Conservation (phyloP, 2,329 filamentous ascomycete genomes). For the Fusarium nurragi region DNA sequence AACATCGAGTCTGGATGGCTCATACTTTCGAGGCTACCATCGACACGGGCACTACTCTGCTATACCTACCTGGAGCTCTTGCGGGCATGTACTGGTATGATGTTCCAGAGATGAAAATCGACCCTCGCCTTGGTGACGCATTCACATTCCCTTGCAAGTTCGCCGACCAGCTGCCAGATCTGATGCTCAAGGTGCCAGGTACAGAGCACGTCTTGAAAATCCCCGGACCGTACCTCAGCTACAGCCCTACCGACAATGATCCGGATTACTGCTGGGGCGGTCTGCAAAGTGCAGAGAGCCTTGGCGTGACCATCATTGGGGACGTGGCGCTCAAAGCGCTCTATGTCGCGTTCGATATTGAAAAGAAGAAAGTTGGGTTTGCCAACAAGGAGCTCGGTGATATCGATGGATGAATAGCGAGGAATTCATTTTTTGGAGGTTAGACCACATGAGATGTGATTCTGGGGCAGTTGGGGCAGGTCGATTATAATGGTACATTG, state of each 20-base stretch:
- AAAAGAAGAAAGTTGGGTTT: conserved; percentile 53
- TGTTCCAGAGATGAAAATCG: conserved; percentile 62
- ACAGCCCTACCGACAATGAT: conserved; percentile 59
- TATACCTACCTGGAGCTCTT: conserved; percentile 68
- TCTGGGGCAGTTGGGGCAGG: neutral
- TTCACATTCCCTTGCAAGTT: conserved; percentile 68
- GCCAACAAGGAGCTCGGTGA: conserved; percentile 54
- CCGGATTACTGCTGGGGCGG: conserved; percentile 76
- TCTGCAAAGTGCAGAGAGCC: conserved; percentile 66
- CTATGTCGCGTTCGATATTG: conserved; percentile 75
- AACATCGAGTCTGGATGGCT: conserved; percentile 62
- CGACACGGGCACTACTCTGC: conserved; percentile 75
- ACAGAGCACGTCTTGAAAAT: conserved; percentile 62
- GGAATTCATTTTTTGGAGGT: neutral
- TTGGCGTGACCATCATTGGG: conserved; percentile 73
- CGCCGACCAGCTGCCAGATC: conserved; percentile 63
- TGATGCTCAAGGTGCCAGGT: conserved; percentile 63
- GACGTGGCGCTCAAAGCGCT: conserved; percentile 82
- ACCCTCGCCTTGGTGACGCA: conserved; percentile 54
- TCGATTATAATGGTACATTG: conserved; percentile 16
- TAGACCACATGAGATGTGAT: conserved; percentile 10
- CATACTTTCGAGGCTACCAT: conserved; percentile 64
- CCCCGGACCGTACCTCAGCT: conserved; percentile 65
- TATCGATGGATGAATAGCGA: conserved; percentile 14
- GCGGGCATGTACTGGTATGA: conserved; percentile 67